Conservation (phyloP, 345 rosid species). For the Eucalyptus paniculata region DNA sequence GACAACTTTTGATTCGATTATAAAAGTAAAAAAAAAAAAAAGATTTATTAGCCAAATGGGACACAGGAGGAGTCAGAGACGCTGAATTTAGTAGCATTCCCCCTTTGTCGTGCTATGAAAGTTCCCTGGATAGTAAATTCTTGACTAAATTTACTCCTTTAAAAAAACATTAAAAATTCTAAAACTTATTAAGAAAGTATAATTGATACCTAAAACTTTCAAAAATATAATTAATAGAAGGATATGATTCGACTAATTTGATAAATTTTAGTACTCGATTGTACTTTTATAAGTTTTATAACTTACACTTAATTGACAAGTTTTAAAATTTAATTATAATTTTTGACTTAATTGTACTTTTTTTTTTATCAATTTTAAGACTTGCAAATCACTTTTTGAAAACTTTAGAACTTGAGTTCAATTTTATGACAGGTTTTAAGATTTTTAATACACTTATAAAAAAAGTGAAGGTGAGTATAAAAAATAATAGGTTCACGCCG, state of each 20-base stretch:
- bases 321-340: no score
- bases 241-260: no score
- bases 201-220: no score
- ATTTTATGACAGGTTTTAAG: no score
- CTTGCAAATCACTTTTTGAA: rapidly evolving
- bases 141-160: neutral
- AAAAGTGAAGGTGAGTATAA: neutral
- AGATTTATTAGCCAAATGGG: neutral
- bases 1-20: neutral
- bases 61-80: neutral
- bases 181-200: no score
- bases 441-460: neutral
- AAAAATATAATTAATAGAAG: no score
- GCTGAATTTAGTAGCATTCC: neutral
- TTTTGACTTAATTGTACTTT: no score
- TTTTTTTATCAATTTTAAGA: no score
- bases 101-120: neutral
- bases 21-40: neutral
- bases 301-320: no score
- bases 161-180: neutral
- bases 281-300: no score
- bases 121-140: neutral
- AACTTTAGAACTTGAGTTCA: no score
- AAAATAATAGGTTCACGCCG: neutral
- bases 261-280: no score